Evolutionary conservation across 495 filamentous ascomycete genomes (phyloP).

Genomic region (Penicillium pulvis): DNA sequence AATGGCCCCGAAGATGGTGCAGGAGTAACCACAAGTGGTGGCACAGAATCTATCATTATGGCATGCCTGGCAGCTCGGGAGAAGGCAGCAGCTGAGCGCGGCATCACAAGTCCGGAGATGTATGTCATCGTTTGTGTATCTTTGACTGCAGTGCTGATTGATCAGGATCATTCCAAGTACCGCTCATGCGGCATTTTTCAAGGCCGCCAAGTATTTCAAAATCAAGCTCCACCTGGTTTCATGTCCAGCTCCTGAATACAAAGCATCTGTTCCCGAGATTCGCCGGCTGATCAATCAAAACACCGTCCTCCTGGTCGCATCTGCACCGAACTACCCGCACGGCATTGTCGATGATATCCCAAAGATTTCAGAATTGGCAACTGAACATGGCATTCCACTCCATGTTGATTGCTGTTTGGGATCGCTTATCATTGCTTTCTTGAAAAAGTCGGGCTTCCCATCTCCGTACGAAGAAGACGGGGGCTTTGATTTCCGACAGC

Average conservation of each 20-base stretch:
- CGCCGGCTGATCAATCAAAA: constrained; percentile 90
- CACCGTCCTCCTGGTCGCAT: constrained; percentile 91
- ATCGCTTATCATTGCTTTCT: constrained; percentile 89
- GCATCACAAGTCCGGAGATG: constrained; percentile 87
- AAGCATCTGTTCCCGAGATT: constrained; percentile 75
- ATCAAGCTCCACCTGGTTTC: constrained; percentile 91
- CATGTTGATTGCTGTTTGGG: constrained; percentile 98
- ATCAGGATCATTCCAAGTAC: constrained; percentile 88
- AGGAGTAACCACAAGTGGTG: constrained; percentile 89
- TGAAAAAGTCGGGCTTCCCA: constrained; percentile 83
- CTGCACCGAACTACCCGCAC: constrained; percentile 95
- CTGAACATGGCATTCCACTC: constrained; percentile 75
- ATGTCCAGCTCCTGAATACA: constrained; percentile 82
- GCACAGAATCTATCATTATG: constrained; percentile 96
- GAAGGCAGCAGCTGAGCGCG: constrained; percentile 81
- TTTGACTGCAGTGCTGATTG: constrained; percentile 19
- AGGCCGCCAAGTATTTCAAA: constrained; percentile 90
- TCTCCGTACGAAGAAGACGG: constrained; percentile 62
- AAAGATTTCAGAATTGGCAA: constrained; percentile 78
- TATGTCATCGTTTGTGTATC: constrained; percentile 53
- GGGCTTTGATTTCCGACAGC: constrained; percentile 90
- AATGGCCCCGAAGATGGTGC: constrained; percentile 80
- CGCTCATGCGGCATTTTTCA: constrained; percentile 92
- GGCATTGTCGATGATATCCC: constrained; percentile 96
- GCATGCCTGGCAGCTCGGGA: constrained; percentile 85